Percentiles rank a stretch among this genome's conserved stretches.
Conservation (phyloP, 768 basidiomycete species). For the Lentinula sp. region DNA sequence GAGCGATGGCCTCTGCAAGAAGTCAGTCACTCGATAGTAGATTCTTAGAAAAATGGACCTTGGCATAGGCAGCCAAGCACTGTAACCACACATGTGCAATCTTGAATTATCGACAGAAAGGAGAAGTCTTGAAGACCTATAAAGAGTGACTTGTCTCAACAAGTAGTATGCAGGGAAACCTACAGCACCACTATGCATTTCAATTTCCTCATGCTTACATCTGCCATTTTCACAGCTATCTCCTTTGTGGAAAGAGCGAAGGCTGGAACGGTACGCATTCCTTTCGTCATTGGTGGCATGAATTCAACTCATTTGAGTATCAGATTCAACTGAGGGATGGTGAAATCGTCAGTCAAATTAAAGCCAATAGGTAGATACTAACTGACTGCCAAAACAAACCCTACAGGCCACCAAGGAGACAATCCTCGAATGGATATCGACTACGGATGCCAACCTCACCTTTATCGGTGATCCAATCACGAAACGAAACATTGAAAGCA, state of each 20-base stretch:
- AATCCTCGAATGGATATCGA: slow-evolving; percentile 12
- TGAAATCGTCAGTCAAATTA: not conserved
- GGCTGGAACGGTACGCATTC: not conserved
- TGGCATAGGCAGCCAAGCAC: too few relatives aligned
- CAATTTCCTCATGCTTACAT: too few relatives aligned
- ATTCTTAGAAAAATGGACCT: too few relatives aligned
- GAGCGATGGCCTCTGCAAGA: too few relatives aligned
- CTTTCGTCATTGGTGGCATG: not conserved
- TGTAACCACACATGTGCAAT: too few relatives aligned
- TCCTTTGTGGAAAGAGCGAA: not conserved
- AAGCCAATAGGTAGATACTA: not conserved
- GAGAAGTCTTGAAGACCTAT: too few relatives aligned
- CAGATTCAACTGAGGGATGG: not conserved
- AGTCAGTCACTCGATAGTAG: too few relatives aligned
- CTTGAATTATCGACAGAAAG: too few relatives aligned
- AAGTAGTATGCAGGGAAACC: too few relatives aligned
- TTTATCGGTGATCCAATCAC: slow-evolving; percentile 14
- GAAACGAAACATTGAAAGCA: slow-evolving; percentile 13
- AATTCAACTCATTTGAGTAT: too few relatives aligned
- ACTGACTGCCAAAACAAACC: slow-evolving; percentile 13
- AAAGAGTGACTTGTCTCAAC: too few relatives aligned
- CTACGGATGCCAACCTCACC: slow-evolving; percentile 16
- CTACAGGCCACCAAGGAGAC: slow-evolving; percentile 5
- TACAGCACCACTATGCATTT: too few relatives aligned
- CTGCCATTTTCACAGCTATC: not conserved